phyloP scores from a whole-genome alignment of 2,329 filamentous ascomycete species.

The Hymenotorrendiella dingleyae region DNA sequence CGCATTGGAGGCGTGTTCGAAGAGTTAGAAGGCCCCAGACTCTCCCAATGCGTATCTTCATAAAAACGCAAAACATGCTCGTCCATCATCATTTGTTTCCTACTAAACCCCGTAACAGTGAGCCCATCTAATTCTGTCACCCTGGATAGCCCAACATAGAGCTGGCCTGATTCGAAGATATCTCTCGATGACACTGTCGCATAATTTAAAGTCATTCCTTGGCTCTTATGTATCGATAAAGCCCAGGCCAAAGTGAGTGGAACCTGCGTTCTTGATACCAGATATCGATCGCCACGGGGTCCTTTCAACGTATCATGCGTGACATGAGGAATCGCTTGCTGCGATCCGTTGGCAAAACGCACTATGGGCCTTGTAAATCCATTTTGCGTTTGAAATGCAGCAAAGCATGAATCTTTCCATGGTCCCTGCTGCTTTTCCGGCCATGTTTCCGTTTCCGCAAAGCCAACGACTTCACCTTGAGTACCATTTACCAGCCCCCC shows the following conservation, averaged over 20 bases:
- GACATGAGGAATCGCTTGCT: slow-evolving; percentile 9
- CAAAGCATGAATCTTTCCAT: neutral
- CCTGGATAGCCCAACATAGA: slow-evolving; percentile 26
- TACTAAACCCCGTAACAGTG: slow-evolving; percentile 18
- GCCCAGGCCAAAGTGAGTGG: slow-evolving; percentile 94
- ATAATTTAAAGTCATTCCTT: slow-evolving; percentile 65
- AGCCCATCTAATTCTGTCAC: slow-evolving; percentile 22
- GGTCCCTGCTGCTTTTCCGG: neutral
- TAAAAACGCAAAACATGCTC: slow-evolving; percentile 24
- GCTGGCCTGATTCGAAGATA: slow-evolving; percentile 25
- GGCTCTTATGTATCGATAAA: slow-evolving; percentile 92
- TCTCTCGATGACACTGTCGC: slow-evolving; percentile 22
- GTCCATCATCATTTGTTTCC: slow-evolving; percentile 17
- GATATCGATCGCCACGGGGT: slow-evolving; percentile 10
- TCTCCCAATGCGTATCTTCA: slow-evolving; percentile 22
- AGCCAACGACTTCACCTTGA: slow-evolving; percentile 23
- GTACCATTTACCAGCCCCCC: slow-evolving; percentile 26
- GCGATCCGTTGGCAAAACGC: slow-evolving; percentile 16
- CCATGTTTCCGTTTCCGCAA: slow-evolving; percentile 11
- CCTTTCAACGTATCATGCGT: slow-evolving; percentile 9
- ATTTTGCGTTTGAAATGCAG: slow-evolving; percentile 1
- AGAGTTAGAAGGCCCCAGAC: slow-evolving; percentile 3
- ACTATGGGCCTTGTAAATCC: slow-evolving; percentile 13
- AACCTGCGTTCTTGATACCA: slow-evolving; percentile 36
- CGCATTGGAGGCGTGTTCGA: too few relatives aligned